These are phyloP conservation scores for Nannochloropsis gaditana DNA, from an alignment of 108 stramenopile species.

Conservation along the genomic window DNA sequence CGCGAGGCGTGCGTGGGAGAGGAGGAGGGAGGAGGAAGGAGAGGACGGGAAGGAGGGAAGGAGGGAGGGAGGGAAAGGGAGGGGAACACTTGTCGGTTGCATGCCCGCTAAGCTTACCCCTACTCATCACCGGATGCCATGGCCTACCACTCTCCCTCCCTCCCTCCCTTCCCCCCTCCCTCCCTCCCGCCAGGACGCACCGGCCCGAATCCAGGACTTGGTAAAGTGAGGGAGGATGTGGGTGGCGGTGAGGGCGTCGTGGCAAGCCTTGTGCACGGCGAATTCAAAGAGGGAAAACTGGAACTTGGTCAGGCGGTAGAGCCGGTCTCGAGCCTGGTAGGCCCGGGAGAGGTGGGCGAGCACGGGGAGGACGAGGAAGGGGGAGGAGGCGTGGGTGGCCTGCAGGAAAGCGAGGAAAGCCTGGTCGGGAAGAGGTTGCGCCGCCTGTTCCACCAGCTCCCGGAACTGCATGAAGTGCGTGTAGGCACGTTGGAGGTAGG, in stretches of 20 bases:
- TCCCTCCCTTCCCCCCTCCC: background rate
- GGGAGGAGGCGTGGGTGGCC: background rate
- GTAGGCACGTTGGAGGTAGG: slow-evolving; percentile 51
- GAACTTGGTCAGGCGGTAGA: slow-evolving; percentile 39
- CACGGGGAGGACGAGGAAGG: background rate
- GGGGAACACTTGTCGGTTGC: background rate
- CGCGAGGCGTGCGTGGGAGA: no score
- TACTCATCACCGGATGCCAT: no score
- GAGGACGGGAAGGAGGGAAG: background rate
- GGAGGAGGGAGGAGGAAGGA: background rate
- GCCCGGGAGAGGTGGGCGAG: slow-evolving; percentile 23
- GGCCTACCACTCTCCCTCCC: no score
- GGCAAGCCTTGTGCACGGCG: slow-evolving; percentile 39
- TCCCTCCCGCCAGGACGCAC: background rate
- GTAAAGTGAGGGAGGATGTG: slow-evolving; percentile 39
- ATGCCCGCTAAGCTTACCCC: no score
- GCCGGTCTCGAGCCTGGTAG: slow-evolving; percentile 28
- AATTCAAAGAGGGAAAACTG: slow-evolving; percentile 41
- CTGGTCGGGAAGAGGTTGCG: background rate
- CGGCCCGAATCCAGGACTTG: slow-evolving; percentile 47
- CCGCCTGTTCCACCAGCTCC: background rate
- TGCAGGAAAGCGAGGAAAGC: background rate
- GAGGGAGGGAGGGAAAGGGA: background rate
- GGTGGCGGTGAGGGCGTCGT: slow-evolving; percentile 43
- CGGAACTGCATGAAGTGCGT: slow-evolving; percentile 29